Evolutionary conservation across 1,284 basidiomycete genomes (phyloP).

Genomic region (Grifola frondosa): DNA sequence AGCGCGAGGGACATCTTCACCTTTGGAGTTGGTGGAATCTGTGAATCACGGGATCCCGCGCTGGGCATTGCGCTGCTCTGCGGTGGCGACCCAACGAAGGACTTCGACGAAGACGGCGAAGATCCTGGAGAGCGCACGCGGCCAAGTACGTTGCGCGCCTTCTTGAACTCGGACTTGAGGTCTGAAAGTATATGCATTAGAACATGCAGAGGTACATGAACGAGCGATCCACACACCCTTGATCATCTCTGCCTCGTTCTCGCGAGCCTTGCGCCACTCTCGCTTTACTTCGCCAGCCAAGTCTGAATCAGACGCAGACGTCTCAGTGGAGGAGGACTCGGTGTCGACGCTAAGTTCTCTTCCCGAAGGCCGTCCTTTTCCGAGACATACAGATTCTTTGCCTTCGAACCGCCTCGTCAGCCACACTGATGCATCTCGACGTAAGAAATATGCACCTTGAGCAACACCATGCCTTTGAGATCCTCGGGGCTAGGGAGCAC

Average conservation of each 20-base stretch:
- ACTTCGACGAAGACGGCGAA: constrained; percentile 5
- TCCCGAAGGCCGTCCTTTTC: constrained; percentile 41
- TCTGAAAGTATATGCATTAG: constrained; percentile 15
- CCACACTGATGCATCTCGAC: too few species aligned
- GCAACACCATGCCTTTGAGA: constrained; percentile 76
- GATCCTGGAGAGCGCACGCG: constrained; percentile 33
- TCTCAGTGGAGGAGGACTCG: constrained; percentile 47
- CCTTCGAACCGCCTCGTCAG: constrained; percentile 35
- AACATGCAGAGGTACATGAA: neutral
- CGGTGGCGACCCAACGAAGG: too few species aligned
- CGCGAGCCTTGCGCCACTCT: constrained; percentile 33
- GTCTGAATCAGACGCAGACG: constrained; percentile 44
- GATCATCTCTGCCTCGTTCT: constrained; percentile 29
- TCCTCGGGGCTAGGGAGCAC: constrained; percentile 86
- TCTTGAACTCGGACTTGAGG: constrained; percentile 37
- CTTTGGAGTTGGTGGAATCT: constrained; percentile 35
- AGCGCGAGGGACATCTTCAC: constrained; percentile 75
- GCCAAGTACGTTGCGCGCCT: constrained; percentile 37
- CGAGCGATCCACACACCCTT: constrained; percentile 21
- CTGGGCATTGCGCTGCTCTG: constrained; percentile 6
- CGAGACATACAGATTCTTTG: constrained; percentile 59
- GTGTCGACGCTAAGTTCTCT: constrained; percentile 39
- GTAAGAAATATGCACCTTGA: constrained; percentile 62
- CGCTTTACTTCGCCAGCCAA: constrained; percentile 30
- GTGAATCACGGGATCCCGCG: constrained; percentile 3